Evolutionary conservation across 192 early-diverging fungal genomes (phyloP).

Genomic region (Podila epigama): DNA sequence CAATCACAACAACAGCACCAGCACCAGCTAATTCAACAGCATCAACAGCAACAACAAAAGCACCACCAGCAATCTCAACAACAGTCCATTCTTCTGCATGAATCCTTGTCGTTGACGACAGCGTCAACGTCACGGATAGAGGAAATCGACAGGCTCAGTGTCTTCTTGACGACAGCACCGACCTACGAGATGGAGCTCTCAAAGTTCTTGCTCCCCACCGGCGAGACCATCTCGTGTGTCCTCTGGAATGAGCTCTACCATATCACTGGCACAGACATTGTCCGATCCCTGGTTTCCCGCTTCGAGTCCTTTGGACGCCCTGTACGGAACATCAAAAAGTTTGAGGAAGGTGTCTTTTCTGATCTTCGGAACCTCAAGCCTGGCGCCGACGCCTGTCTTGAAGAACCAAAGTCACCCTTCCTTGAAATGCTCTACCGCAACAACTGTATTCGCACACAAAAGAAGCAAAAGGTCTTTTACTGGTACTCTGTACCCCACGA

Average conservation of each 20-base stretch:
- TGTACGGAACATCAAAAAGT: slow-evolving; percentile 91
- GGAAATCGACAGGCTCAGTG: slow-evolving; percentile 44
- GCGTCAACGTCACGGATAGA: slow-evolving; percentile 47
- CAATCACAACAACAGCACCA: slow-evolving; percentile 1
- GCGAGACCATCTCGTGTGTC: slow-evolving; percentile 91
- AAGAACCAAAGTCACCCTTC: slow-evolving; percentile 93
- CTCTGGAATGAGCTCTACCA: slow-evolving; percentile 93
- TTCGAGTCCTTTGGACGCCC: slow-evolving; percentile 91
- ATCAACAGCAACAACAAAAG: slow-evolving; percentile 21
- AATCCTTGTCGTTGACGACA: slow-evolving; percentile 34
- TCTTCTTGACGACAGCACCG: slow-evolving; percentile 42
- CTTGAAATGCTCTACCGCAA: slow-evolving; percentile 95
- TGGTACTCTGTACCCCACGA: slow-evolving; percentile 98
- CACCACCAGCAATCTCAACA: slow-evolving; percentile 41
- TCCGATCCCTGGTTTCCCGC: slow-evolving; percentile 87
- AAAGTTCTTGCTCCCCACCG: slow-evolving; percentile 72
- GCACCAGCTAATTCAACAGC: not conserved
- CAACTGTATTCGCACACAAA: slow-evolving; percentile 96
- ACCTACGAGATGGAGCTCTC: slow-evolving; percentile 46
- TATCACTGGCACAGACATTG: slow-evolving; percentile 98
- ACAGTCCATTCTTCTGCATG: slow-evolving; percentile 28
- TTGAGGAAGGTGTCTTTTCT: slow-evolving; percentile 98
- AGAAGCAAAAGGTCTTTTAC: slow-evolving; percentile 99
- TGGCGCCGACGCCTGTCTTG: slow-evolving; percentile 90
- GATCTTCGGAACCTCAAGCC: slow-evolving; percentile 96